Conservation (phyloP, 2,329 filamentous ascomycete species). For the Immersiporthe knoxdaviesiana region DNA sequence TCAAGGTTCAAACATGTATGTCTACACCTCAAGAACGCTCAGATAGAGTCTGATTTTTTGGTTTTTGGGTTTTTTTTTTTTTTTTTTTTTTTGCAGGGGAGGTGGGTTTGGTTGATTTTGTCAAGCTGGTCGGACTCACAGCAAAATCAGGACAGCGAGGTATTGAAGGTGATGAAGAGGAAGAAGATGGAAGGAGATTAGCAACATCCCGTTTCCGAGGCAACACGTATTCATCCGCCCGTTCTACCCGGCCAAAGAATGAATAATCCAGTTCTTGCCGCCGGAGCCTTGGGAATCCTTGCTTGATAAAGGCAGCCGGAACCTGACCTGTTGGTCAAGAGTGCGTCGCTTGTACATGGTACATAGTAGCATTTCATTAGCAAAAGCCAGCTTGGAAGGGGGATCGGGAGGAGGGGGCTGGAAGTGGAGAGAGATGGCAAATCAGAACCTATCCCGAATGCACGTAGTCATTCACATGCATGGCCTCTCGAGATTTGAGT, state of each 20-base stretch:
- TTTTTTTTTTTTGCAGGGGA: too few relatives aligned
- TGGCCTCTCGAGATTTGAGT: neutral
- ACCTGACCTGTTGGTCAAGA: neutral
- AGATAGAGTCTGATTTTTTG: too few relatives aligned
- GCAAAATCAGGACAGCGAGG: too few relatives aligned
- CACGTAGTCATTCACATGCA: slow-evolving; percentile 8
- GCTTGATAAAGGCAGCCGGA: neutral
- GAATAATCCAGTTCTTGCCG: neutral
- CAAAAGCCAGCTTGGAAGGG: neutral
- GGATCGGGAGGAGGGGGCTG: too few relatives aligned
- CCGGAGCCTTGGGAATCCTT: neutral
- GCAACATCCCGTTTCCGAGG: neutral
- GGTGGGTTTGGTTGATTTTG: neutral
- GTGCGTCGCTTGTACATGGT: neutral
- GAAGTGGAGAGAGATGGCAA: neutral
- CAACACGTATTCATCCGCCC: neutral
- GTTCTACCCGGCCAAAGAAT: neutral
- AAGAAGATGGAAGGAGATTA: neutral
- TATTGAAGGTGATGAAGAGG: neutral
- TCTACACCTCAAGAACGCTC: neutral
- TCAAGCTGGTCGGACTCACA: too few relatives aligned
- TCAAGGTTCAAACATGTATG: slow-evolving; percentile 10
- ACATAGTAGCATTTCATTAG: neutral
- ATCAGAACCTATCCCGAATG: neutral
- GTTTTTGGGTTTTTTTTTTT: too few relatives aligned